Percentiles rank a stretch among this genome's conserved stretches.
Conservation (phyloP, 768 basidiomycete genomes). For the Mrakia frigida region DNA sequence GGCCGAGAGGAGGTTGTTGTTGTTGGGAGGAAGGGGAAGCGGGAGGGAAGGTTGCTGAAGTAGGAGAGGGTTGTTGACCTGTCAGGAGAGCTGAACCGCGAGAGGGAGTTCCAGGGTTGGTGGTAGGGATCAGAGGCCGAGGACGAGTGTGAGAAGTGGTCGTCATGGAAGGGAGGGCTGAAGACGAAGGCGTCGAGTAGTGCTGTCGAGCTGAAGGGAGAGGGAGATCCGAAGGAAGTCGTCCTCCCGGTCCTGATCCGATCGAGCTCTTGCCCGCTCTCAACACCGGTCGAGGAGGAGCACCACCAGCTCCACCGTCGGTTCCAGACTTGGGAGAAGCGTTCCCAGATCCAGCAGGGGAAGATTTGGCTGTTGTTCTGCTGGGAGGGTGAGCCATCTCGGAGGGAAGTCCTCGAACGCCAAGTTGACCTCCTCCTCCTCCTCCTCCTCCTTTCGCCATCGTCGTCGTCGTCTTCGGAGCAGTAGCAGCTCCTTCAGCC, state of each 20-base stretch:
- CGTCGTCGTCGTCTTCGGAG: too few species aligned
- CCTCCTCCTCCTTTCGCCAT: too few species aligned
- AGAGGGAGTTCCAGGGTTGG: not conserved
- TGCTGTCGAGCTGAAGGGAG: not conserved
- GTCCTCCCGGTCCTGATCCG: conserved; percentile 16
- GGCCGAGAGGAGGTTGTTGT: not conserved
- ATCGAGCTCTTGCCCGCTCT: conserved; percentile 6
- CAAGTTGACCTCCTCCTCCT: not conserved
- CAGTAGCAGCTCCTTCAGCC: conserved; percentile 19
- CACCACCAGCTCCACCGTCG: not conserved
- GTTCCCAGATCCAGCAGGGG: too few species aligned
- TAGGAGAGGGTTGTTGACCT: conserved; percentile 9
- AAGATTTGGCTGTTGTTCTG: not conserved
- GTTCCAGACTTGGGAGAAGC: not conserved
- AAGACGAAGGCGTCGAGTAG: not conserved
- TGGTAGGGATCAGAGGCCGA: not conserved
- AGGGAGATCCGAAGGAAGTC: conserved; percentile 2
- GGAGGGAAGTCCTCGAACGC: conserved; percentile 19
- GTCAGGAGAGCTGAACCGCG: too few species aligned
- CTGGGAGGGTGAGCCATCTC: conserved; percentile 20
- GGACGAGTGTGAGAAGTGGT: conserved; percentile 14
- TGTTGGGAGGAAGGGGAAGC: not conserved
- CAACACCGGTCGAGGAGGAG: not conserved
- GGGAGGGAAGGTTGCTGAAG: conserved; percentile 2
- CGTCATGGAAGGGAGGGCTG: conserved; percentile 4